phyloP scores from a whole-genome alignment of 1,284 basidiomycete species.

The Mycosarcoma mackinlayi region DNA sequence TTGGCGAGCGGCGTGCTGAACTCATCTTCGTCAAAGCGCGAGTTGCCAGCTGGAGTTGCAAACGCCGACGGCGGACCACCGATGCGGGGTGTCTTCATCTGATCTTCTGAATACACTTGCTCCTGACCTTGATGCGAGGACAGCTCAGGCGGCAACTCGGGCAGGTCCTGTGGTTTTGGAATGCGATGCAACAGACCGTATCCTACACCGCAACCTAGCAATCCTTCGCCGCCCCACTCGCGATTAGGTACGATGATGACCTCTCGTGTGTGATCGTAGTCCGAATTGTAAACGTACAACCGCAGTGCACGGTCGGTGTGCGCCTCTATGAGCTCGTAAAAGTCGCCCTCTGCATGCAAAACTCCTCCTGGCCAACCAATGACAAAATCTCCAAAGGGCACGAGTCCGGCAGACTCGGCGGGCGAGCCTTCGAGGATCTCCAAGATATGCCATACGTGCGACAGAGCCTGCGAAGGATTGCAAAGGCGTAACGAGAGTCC shows the following conservation, averaged over 20 bases:
- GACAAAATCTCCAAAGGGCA: conserved; percentile 88
- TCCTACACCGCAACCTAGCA: conserved; percentile 65
- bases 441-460: conserved; percentile 87
- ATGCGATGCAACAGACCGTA: conserved; percentile 63
- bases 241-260: conserved; percentile 62
- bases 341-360: conserved; percentile 85
- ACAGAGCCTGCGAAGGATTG: conserved; percentile 57
- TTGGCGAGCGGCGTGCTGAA: conserved; percentile 32
- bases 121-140: conserved; percentile 18
- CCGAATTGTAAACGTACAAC: conserved; percentile 95
- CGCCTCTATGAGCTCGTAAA: conserved; percentile 94
- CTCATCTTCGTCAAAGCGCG: conserved; percentile 24
- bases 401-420: conserved; percentile 81
- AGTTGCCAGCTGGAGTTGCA: conserved; percentile 18
- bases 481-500: conserved; percentile 92
- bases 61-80: conserved; percentile 26
- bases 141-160: conserved; percentile 40
- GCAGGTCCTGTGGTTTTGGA: conserved; percentile 56
- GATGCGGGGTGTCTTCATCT: conserved; percentile 34
- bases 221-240: conserved; percentile 65
- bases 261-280: conserved; percentile 78
- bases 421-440: conserved; percentile 96
- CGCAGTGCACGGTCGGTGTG: conserved; percentile 91
- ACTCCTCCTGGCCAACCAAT: conserved; percentile 95
- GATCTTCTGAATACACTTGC: conserved; percentile 19